Evolutionary conservation across 1,284 basidiomycete genomes (phyloP), one percentile per base, ranked within the genome.

Genomic region (Apiotrichum gracile): DNA sequence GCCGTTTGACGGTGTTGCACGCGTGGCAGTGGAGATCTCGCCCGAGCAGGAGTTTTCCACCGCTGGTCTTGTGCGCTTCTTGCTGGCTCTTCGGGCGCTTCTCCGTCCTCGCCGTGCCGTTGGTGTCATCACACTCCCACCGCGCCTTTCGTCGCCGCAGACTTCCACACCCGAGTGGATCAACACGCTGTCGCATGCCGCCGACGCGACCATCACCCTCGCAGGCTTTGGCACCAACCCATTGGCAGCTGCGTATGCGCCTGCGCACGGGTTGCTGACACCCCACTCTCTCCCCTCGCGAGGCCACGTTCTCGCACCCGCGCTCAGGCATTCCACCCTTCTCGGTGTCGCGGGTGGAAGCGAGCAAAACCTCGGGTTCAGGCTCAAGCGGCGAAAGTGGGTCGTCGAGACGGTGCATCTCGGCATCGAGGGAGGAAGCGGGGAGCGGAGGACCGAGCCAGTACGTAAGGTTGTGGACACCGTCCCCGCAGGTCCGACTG

Each of bases 351-450:
- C 77, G 21, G 61, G 54, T 3, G 62, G 64, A 10, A 31, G 31
- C 31, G 31, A 31, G 31, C 31, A 31, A 14, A 31, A 97, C 65
- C 80, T 98, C 17, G 91, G 88, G 7, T 98, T 97, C 81, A 89
- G 87, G 70, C 88, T 91, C 64, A 93, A 86, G 66, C 80, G 93
- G 57, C 91, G 89, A 69, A 77, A 88, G 35, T 78, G 97, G 46
- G 79, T 94, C 22, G 83, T 97, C 61, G 93, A 97, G 76, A 97
- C 91, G 22, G 77, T 97, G 54, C 91, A 96, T 76, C 79, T 97
- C 13, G 94, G 93, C 66, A 81, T 91, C 5, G 92, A 96, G 69
- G 93, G 92, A 12, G 92, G 92, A 6, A 85, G 91, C 6, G 81
- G 85, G 14, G 93, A 96, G 72, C 79, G 92, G 55, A 79, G 88